Percentiles rank a stretch among this genome's conserved stretches.
phyloP scores from a whole-genome alignment of 805 yeast genomes.

The Saccharomycopsis oosterbeekiorum region DNA sequence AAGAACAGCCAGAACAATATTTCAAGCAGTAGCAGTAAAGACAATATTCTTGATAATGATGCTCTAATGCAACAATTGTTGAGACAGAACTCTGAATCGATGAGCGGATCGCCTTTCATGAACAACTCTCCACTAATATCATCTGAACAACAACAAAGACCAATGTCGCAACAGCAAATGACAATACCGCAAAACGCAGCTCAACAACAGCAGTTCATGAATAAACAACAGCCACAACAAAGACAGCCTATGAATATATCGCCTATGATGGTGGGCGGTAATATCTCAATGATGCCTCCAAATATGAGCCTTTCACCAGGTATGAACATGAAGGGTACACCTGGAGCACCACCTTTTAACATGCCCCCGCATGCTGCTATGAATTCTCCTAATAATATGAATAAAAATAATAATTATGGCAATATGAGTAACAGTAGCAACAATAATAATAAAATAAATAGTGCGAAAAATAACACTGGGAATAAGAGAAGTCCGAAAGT shows the following conservation, averaged over 20 bases:
- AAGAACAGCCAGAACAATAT: background rate
- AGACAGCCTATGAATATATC: constrained; percentile 21
- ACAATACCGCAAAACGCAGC: constrained; percentile 16
- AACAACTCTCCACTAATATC: constrained; percentile 7
- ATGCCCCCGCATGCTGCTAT: background rate
- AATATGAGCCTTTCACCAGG: constrained; percentile 1
- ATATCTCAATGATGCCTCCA: constrained; percentile 7
- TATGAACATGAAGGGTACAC: background rate
- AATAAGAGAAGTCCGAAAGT: background rate
- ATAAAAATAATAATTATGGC: background rate
- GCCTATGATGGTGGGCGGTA: background rate
- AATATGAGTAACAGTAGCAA: background rate
- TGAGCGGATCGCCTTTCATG: constrained; percentile 18
- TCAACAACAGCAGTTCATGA: constrained; percentile 18
- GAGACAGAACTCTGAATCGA: constrained; percentile 21
- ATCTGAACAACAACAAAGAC: constrained; percentile 17
- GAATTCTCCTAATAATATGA: constrained; percentile 4
- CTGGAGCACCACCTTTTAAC: background rate
- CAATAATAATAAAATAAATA: constrained; percentile 1
- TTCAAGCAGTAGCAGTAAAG: background rate
- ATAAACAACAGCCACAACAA: constrained; percentile 26
- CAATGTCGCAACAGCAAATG: constrained; percentile 20
- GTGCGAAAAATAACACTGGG: background rate
- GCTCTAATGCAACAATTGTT: constrained; percentile 19
- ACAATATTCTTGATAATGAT: background rate